phyloP scores from a whole-genome alignment of 2,329 filamentous ascomycete species.

The Fusarium albosuccineum region DNA sequence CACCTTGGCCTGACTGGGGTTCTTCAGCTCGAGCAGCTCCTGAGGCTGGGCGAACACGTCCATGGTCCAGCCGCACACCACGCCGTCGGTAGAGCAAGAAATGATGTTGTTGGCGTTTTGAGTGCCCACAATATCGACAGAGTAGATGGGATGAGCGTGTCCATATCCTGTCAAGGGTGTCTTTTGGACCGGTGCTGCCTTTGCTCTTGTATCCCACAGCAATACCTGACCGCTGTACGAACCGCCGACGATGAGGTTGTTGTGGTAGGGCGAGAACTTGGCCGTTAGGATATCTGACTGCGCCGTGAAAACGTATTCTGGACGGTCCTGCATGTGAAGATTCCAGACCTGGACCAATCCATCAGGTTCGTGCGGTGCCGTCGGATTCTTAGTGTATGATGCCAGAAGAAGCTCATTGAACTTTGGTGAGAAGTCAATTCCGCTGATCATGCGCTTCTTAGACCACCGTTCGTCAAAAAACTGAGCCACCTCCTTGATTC shows the following conservation, averaged over 20 bases:
- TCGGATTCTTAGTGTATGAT: constrained; percentile 97
- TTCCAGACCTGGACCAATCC: constrained; percentile 98
- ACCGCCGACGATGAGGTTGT: constrained; percentile 94
- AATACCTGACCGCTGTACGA: constrained; percentile 97
- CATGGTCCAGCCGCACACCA: constrained; percentile 96
- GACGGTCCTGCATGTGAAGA: constrained; percentile 90
- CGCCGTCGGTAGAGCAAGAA: constrained; percentile 94
- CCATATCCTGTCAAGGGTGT: constrained; percentile 95
- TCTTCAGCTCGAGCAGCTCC: constrained; percentile 89
- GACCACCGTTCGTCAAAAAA: constrained; percentile 97
- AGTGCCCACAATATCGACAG: constrained; percentile 93
- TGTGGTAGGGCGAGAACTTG: constrained; percentile 98
- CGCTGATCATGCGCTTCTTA: constrained; percentile 97
- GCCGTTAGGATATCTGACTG: constrained; percentile 95
- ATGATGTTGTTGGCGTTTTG: constrained; percentile 99
- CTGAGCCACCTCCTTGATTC: constrained; percentile 88
- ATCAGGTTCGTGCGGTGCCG: constrained; percentile 92
- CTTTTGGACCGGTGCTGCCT: constrained; percentile 91
- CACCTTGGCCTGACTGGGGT: constrained; percentile 83
- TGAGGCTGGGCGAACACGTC: constrained; percentile 98
- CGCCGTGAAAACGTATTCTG: constrained; percentile 96
- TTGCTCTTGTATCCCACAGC: constrained; percentile 95
- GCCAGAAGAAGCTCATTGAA: constrained; percentile 93
- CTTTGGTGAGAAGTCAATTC: constrained; percentile 95
- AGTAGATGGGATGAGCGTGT: constrained; percentile 97